These are phyloP conservation scores for Leishmania amazonensis DNA, from an alignment of 208 protist genomes.

Conservation along the genomic window DNA sequence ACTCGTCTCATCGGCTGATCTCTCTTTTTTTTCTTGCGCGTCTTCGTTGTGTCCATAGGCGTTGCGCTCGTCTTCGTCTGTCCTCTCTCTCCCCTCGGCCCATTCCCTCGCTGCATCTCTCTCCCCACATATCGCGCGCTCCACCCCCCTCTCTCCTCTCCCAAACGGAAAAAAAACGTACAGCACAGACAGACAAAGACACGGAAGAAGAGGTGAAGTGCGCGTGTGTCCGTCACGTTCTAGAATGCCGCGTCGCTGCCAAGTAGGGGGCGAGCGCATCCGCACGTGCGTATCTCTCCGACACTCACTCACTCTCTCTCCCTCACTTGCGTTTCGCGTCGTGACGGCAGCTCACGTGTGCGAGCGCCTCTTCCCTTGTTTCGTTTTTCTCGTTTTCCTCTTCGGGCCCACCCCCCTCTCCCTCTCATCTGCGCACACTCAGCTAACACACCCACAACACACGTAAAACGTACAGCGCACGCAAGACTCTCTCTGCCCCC, in stretches of 20 bases:
- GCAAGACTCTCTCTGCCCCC: not conserved
- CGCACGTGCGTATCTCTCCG: not conserved
- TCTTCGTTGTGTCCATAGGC: not conserved
- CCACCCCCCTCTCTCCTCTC: not conserved
- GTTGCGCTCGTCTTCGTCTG: not conserved
- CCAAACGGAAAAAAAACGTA: not conserved
- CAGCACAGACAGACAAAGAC: not conserved
- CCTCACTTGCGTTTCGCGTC: not conserved
- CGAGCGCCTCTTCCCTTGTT: not conserved
- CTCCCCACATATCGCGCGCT: not conserved
- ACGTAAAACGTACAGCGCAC: not conserved
- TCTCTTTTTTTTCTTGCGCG: not conserved
- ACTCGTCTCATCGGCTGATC: not conserved
- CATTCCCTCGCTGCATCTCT: not conserved
- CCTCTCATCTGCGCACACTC: not conserved
- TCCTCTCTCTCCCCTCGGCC: not conserved
- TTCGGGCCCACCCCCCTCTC: not conserved
- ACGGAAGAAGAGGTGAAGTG: not conserved
- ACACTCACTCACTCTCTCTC: not conserved
- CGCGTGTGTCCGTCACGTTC: not conserved
- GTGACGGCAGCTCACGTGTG: not conserved
- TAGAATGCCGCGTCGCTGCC: not conserved
- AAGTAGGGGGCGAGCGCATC: not conserved
- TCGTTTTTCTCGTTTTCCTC: not conserved
- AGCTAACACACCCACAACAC: not conserved